Conservation (phyloP, 169 alveolate genomes). For the Babesia sp. region DNA sequence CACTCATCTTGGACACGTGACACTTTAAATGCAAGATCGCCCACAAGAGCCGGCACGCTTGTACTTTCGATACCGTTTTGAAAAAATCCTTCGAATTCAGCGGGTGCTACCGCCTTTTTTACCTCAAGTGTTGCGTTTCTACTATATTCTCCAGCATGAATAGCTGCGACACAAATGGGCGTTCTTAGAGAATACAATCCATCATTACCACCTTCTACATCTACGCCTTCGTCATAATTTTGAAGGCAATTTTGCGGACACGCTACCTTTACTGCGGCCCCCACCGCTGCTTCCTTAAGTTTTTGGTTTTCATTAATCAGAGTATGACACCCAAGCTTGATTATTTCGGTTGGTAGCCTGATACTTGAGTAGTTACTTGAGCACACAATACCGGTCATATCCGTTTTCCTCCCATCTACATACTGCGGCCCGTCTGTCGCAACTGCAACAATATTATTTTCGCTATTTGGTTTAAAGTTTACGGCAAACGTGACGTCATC, state of each 20-base stretch:
- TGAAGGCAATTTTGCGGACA: slow-evolving; percentile 86
- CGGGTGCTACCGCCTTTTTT: slow-evolving; percentile 72
- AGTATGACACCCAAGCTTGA: slow-evolving; percentile 74
- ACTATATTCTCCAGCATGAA: slow-evolving; percentile 82
- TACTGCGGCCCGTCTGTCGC: slow-evolving; percentile 57
- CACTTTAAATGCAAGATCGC: slow-evolving; percentile 71
- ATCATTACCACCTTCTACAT: slow-evolving; percentile 81
- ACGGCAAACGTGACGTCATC: slow-evolving; percentile 34
- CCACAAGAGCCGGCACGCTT: slow-evolving; percentile 66
- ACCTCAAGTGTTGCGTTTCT: slow-evolving; percentile 64
- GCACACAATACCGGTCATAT: slow-evolving; percentile 77
- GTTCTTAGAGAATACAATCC: slow-evolving; percentile 82
- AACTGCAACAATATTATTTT: slow-evolving; percentile 68
- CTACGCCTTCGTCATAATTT: slow-evolving; percentile 57
- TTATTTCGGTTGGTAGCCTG: slow-evolving; percentile 71
- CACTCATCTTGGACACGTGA: slow-evolving; percentile 69
- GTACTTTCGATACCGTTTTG: slow-evolving; percentile 79
- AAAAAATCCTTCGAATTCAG: slow-evolving; percentile 77
- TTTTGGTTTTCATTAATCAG: slow-evolving; percentile 70
- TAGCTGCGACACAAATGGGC: slow-evolving; percentile 83
- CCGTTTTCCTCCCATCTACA: slow-evolving; percentile 72
- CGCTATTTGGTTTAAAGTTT: slow-evolving; percentile 1
- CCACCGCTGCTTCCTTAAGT: slow-evolving; percentile 78
- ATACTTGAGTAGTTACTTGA: slow-evolving; percentile 71
- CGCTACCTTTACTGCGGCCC: slow-evolving; percentile 71